These are phyloP conservation scores for Ustilago loliicola DNA, from an alignment of 1,284 basidiomycete species.

Conservation along the genomic window DNA sequence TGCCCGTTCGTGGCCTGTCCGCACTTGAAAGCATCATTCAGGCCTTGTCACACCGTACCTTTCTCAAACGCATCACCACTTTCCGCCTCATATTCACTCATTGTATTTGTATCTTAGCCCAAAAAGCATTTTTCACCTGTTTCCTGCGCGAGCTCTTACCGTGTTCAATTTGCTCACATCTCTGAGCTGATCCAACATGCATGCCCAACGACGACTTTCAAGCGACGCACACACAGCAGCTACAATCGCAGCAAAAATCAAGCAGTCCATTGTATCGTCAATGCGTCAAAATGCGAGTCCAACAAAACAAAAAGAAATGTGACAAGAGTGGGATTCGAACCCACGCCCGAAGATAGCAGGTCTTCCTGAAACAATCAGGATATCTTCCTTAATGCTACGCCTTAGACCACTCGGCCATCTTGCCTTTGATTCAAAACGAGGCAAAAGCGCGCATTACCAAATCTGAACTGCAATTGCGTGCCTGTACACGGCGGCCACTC, in stretches of 20 bases:
- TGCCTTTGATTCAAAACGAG: slow-evolving; percentile 19
- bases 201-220: no score
- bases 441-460: not conserved
- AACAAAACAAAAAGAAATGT: slow-evolving; percentile 31
- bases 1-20: no score
- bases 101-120: slow-evolving; percentile 34
- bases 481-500: no score
- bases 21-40: no score
- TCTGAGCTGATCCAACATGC: no score
- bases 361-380: slow-evolving; percentile 22
- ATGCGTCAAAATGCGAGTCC: not conserved
- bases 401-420: slow-evolving; percentile 62
- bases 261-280: no score
- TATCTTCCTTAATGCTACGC: slow-evolving; percentile 61
- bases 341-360: slow-evolving; percentile 69
- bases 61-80: not conserved
- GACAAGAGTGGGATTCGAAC: slow-evolving; percentile 70
- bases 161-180: no score
- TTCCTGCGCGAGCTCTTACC: not conserved
- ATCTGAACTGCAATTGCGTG: not conserved
- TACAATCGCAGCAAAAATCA: no score
- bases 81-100: not conserved
- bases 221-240: no score
- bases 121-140: slow-evolving; percentile 18
- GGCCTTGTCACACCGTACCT: no score